Evolutionary conservation across 1,139 yeast genomes (phyloP), one percentile per base, ranked within the genome.

Genomic region (Hyphopichia wangnamkhiaoensis): DNA sequence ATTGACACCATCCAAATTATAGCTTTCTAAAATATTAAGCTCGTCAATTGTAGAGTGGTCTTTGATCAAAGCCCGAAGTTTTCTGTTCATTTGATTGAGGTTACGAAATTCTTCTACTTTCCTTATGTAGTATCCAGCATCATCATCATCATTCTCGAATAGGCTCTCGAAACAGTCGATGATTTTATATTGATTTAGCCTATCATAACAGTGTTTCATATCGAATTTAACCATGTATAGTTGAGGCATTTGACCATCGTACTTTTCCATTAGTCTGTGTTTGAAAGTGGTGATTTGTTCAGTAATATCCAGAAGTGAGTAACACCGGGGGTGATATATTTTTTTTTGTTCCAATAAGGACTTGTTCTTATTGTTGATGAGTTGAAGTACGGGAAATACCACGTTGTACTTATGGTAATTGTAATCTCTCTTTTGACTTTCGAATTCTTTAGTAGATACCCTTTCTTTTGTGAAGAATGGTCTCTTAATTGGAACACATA

Each of bases 201-300:
- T 77, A 52, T 93, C 98, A 55, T 83, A 93, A 42, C 97, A 90
- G 13, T 82, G 75, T 41, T 74, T 73, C 53, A 88, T 80, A 56
- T 93, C 98, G 54, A 89, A 85, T 50, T 87, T 88, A 26, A 84
- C 67, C 31, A 78, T 74, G 52, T 67, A 76, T 1, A 84, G 51
- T 9, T 50, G 41, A 0, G 80, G 80, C 1, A 74, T 19, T 0
- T 21, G 30, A 0, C 52, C 49, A 29, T 49, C 48, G 29, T 50
- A 44, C 6, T 49, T 44, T 2, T 38, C 13, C 1, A 54, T 10
- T 1, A 71, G 39, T 0, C 29, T 27, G 2, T 42, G 35, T 46
- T 52, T 51, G 35, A 47, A 58, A 1, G 39, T 25, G 9, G 42
- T 39, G 5, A 63, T 45, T 6, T 50, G 40, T 6, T 35, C 32